Base-by-base conservation (phyloP, 805 yeast species). In the Teunomyces barrocoloradensis region DNA sequence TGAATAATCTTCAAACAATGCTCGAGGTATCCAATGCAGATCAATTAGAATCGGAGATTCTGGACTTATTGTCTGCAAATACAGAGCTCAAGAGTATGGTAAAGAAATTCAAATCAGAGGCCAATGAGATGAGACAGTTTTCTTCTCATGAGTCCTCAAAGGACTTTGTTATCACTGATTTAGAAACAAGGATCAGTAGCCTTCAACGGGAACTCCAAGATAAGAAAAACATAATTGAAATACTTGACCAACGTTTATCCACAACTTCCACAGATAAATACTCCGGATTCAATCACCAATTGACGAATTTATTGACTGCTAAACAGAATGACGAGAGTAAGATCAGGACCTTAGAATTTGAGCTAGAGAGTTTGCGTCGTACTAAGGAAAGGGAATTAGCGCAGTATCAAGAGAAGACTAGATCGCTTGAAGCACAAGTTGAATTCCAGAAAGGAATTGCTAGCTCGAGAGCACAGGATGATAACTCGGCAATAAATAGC, bases 271-370 rank as follows among this genome's bases (percentile, higher is more conserved):
- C 40, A 12, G 40, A 37, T n/a, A 21, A 37, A 13, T 37, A 37
- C 15, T 37, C 40, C 6, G 25, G 40, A n/a, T n/a, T 37, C 15
- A 37, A 37, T 20, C 29, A 37, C 6, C 28, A 37, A 23, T 37
- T 37, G 40, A 23, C 40, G 13, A 37, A 37, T 23, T 37, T 37
- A 20, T 37, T 37, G 40, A 37, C 7, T 37, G 40, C 67, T 1
- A 74, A 71, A 46, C 51, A 67, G 3, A 61, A 60, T 5, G 64
- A 69, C 46, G 80, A 77, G 46, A 64, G 68, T 9, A 64, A 69
- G 43, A 57, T 73, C 30, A 67, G 68, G 29, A 51, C 66, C 18
- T 49, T 72, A 17, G 65, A 66, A 45, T 54, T 63, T 18, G 82
- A 79, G 23, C 59, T 68, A 36, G 70, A 68, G 11, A 63, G 63